Evolutionary conservation across 2,329 filamentous ascomycete genomes (phyloP).

Genomic region (Neobulgaria alba): DNA sequence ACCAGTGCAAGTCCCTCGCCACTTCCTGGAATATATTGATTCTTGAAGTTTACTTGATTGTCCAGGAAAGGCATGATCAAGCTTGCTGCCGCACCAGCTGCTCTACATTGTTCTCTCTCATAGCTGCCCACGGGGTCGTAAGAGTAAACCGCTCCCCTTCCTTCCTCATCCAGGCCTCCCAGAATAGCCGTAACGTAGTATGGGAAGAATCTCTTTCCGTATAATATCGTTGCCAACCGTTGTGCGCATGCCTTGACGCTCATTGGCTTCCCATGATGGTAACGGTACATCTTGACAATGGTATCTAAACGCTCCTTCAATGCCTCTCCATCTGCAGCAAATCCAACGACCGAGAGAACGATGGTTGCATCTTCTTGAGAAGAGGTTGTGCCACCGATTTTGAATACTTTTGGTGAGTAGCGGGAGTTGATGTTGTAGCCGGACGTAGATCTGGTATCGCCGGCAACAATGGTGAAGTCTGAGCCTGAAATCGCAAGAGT

Average conservation of each 20-base stretch:
- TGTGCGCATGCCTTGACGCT: slow-evolving; percentile 90
- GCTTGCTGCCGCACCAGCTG: slow-evolving; percentile 83
- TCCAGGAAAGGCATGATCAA: slow-evolving; percentile 99
- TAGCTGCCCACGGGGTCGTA: slow-evolving; percentile 98
- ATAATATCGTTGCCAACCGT: slow-evolving; percentile 88
- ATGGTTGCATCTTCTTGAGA: slow-evolving; percentile 79
- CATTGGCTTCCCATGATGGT: slow-evolving; percentile 97
- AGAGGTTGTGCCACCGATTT: slow-evolving; percentile 84
- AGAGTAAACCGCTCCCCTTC: slow-evolving; percentile 87
- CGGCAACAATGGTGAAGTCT: slow-evolving; percentile 93
- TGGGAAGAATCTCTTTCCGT: slow-evolving; percentile 96
- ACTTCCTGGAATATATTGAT: slow-evolving; percentile 86
- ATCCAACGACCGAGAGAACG: slow-evolving; percentile 88
- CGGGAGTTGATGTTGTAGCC: slow-evolving; percentile 99
- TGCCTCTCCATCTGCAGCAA: slow-evolving; percentile 88
- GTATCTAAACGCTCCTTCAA: slow-evolving; percentile 90
- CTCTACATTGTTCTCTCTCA: slow-evolving; percentile 91
- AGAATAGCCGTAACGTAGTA: slow-evolving; percentile 97
- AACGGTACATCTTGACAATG: slow-evolving; percentile 97
- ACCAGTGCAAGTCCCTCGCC: slow-evolving; percentile 74
- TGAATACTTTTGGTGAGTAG: slow-evolving; percentile 92
- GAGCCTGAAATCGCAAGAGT: slow-evolving; percentile 90
- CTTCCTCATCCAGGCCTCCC: slow-evolving; percentile 88
- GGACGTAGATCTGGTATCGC: slow-evolving; percentile 90
- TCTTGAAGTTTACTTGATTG: slow-evolving; percentile 99